phyloP scores from a whole-genome alignment of 2,329 filamentous ascomycete genomes.

The Paracoccidioides brasiliensis region DNA sequence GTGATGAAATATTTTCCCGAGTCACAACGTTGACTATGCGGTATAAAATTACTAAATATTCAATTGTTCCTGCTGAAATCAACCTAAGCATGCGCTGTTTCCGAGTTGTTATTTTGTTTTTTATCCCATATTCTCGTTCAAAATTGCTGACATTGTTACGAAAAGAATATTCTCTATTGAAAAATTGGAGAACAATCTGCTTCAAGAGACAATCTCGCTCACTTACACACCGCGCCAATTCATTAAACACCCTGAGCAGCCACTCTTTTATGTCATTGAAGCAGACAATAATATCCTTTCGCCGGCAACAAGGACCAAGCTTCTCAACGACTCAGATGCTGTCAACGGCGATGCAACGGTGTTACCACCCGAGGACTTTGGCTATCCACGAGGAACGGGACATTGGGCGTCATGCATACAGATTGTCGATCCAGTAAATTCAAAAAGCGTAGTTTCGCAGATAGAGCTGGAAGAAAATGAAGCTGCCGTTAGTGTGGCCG shows the following conservation, averaged over 20 bases:
- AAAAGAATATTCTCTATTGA: conserved; percentile 78
- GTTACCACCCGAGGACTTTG: conserved; percentile 70
- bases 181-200: conserved; percentile 69
- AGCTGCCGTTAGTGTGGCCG: conserved; percentile 72
- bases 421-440: conserved; percentile 67
- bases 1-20: conserved; percentile 49
- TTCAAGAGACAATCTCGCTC: conserved; percentile 74
- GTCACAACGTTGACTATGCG: conserved; percentile 29
- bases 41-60: conserved; percentile 38
- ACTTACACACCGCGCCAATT: conserved; percentile 84
- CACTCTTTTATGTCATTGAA: conserved; percentile 88
- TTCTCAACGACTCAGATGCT: conserved; percentile 57
- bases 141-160: conserved; percentile 2
- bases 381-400: conserved; percentile 67
- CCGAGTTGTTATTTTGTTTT: background rate
- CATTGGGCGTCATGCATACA: conserved; percentile 96
- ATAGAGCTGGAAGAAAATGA: conserved; percentile 82
- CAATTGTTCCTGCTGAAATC: conserved; percentile 96
- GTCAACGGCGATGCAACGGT: conserved; percentile 60
- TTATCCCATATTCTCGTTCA: background rate
- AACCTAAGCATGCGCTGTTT: conserved; percentile 1
- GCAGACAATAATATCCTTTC: conserved; percentile 85
- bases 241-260: conserved; percentile 72
- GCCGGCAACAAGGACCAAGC: conserved; percentile 58
- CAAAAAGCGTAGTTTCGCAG: conserved; percentile 61